Evolutionary conservation across 148 eudicot species (phyloP), one percentile per base, ranked within the genome.

Genomic region (Cornus suecica): DNA sequence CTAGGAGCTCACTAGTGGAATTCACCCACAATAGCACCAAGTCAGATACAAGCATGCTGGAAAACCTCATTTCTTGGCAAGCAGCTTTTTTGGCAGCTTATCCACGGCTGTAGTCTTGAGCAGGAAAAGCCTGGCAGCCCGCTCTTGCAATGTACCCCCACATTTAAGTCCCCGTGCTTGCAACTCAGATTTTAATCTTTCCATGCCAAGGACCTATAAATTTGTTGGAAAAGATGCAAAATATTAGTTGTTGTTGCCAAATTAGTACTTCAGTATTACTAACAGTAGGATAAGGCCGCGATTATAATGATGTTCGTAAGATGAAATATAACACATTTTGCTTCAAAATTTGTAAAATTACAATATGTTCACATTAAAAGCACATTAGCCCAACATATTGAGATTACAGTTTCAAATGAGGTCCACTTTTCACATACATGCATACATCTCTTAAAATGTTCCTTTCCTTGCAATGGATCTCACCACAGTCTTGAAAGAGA

Each of bases 61-160:
- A 62, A 41, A 32, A 51, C 42, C 66, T 41, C 48, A 71, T 87
- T 93, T 92, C 90, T 93, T 95, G 32, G 97, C 99, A 72, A 95
- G 82, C 62, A 92, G 84, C 88, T 93, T 95, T 86, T 91, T 95
- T 27, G 99, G 97, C 67, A 95, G 89, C 94, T 77, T 92, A 79
- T 93, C 99, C 30, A 95, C 27, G 26, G 97, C 90, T 8, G 93
- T 95, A 64, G 97, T 91, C 85, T 93, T 95, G 41, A 92, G 93
- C 77, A 95, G 89, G 76, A 92, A 91, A 70, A 95, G 97, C 87
- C 99, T 89, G 25, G 91, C 90, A 65, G 99, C 99, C 37, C 99
- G 97, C 83, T 92, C 94, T 78, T 89, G 93, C 83, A 95, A 78
- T 54, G 99, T 90, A 68, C 99, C 99, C 67, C 99, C 99, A 77